Conservation (phyloP, 2,329 filamentous ascomycete species). For the Escovopsis weberi region DNA sequence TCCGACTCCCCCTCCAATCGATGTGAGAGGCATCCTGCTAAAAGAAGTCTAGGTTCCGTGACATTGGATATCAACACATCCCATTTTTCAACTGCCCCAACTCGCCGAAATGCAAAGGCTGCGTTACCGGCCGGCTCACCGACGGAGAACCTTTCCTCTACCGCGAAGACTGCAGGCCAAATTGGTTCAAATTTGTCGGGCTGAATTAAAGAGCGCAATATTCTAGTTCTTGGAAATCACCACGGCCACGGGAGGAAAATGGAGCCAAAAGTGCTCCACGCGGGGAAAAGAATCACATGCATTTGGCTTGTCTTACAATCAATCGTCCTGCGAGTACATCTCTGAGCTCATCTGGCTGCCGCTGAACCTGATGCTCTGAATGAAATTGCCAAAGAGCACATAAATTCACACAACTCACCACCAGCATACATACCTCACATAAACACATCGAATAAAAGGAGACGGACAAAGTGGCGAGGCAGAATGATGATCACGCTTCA, state of each 20-base stretch:
- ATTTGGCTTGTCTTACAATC: too few relatives aligned
- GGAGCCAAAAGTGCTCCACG: too few relatives aligned
- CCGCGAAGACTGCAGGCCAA: constrained; percentile 84
- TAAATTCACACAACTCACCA: too few relatives aligned
- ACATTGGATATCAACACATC: constrained; percentile 96
- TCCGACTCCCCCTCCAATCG: background rate
- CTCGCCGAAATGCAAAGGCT: constrained; percentile 82
- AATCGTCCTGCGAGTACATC: too few relatives aligned
- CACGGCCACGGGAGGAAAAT: too few relatives aligned
- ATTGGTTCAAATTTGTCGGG: constrained; percentile 93
- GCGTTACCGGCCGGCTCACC: constrained; percentile 73
- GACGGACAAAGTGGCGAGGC: too few relatives aligned
- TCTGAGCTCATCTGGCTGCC: too few relatives aligned
- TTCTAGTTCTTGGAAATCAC: too few relatives aligned
- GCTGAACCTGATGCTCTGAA: too few relatives aligned
- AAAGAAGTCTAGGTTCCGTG: constrained; percentile 66
- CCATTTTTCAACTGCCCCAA: constrained; percentile 99
- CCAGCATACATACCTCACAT: constrained; percentile 2
- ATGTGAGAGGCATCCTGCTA: constrained; percentile 3
- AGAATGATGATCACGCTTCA: constrained; percentile 20
- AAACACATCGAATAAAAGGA: background rate
- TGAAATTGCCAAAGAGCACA: too few relatives aligned
- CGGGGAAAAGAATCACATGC: too few relatives aligned
- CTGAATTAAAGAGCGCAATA: constrained; percentile 41
- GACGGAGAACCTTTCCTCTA: constrained; percentile 76